A percentile compares a stretch with the other conserved stretches of the same genome.
Evolutionary conservation across 2,329 filamentous ascomycete species (phyloP).

Genomic region (Tolypocladium guangdongense): DNA sequence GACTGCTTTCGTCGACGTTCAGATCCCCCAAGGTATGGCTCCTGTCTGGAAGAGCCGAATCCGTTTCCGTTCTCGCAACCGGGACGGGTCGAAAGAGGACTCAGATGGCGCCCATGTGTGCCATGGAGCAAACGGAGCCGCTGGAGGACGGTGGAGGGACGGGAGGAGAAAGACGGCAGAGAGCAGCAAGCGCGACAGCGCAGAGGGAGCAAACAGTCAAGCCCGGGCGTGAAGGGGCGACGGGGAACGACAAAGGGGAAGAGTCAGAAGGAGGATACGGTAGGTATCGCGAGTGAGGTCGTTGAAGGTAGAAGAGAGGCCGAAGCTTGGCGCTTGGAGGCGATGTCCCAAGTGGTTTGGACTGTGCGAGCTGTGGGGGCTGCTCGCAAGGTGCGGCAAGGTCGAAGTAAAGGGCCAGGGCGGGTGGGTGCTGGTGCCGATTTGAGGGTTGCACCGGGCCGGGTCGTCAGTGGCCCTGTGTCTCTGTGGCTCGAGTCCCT

Average conservation of each 20-base stretch:
- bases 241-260: not conserved
- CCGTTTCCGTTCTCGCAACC: not conserved
- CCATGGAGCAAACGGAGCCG: not conserved
- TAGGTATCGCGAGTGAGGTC: not conserved
- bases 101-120: not conserved
- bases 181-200: not conserved
- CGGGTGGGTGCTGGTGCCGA: not conserved
- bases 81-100: not conserved
- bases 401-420: not conserved
- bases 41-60: not conserved
- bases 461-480: not conserved
- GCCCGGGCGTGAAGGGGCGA: not conserved
- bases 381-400: not conserved
- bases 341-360: not conserved
- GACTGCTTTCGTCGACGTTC: not conserved
- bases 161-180: not conserved
- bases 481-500: not conserved
- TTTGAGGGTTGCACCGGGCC: not conserved
- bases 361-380: not conserved
- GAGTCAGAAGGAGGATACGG: not conserved
- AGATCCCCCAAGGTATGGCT: not conserved
- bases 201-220: not conserved
- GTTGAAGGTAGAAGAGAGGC: not conserved
- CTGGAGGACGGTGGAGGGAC: not conserved
- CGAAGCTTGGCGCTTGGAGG: not conserved